Evolutionary conservation across 805 yeast species (phyloP).

Genomic region (Suhomyces emberorum): DNA sequence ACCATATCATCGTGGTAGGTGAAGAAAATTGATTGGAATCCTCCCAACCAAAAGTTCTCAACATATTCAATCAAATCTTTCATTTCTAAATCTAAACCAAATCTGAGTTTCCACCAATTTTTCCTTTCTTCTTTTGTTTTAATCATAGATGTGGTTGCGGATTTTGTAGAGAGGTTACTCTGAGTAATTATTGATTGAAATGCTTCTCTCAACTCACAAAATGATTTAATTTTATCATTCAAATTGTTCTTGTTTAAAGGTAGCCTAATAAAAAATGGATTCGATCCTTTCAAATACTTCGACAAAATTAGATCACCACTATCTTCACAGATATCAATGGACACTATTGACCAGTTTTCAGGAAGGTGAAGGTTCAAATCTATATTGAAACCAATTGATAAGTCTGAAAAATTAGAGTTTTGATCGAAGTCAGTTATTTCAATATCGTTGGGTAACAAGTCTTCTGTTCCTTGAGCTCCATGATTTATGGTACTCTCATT

Average conservation of each 20-base stretch:
- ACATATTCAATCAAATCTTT: slow-evolving; percentile 51
- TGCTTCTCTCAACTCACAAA: slow-evolving; percentile 34
- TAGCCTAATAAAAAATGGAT: slow-evolving; percentile 51
- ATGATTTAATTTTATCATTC: slow-evolving; percentile 36
- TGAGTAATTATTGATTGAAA: slow-evolving; percentile 48
- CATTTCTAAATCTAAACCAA: slow-evolving; percentile 56
- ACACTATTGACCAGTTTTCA: slow-evolving; percentile 52
- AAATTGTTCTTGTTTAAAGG: slow-evolving; percentile 49
- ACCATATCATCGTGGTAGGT: slow-evolving; percentile 18
- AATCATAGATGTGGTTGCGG: slow-evolving; percentile 49
- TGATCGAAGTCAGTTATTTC: background rate
- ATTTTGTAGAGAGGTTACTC: slow-evolving; percentile 61
- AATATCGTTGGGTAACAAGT: slow-evolving; percentile 9
- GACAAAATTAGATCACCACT: slow-evolving; percentile 60
- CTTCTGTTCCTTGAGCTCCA: slow-evolving; percentile 8
- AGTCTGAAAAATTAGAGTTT: background rate
- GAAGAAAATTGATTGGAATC: slow-evolving; percentile 63
- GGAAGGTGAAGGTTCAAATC: slow-evolving; percentile 32
- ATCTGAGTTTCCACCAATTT: slow-evolving; percentile 77
- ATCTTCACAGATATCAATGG: slow-evolving; percentile 56
- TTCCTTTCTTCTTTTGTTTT: slow-evolving; percentile 57
- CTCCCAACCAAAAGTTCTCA: slow-evolving; percentile 74
- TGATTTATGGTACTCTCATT: slow-evolving; percentile 18
- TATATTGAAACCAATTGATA: slow-evolving; percentile 7
- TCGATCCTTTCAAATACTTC: slow-evolving; percentile 27